Percentiles rank a stretch among this genome's conserved stretches.
Conservation (phyloP, 495 filamentous ascomycete genomes). For the Hypoxylon perforatum region DNA sequence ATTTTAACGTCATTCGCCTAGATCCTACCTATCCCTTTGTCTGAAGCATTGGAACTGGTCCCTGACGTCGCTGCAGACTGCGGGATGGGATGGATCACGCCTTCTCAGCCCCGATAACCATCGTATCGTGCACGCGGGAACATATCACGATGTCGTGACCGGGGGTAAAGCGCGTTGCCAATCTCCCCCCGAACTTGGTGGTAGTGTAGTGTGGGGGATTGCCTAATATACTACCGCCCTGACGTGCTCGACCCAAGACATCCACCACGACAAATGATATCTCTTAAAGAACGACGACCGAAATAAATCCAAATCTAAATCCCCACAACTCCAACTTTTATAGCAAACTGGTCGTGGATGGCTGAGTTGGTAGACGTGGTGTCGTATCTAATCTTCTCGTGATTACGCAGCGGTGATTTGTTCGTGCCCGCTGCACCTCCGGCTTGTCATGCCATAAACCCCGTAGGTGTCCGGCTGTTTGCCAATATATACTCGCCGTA, state of each 20-base stretch:
- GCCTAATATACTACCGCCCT: slow-evolving; percentile 24
- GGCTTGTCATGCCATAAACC: neutral
- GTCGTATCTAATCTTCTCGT: slow-evolving; percentile 1
- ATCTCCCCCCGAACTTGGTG: slow-evolving; percentile 2
- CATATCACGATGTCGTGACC: slow-evolving; percentile 27
- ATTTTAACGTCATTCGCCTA: slow-evolving; percentile 37
- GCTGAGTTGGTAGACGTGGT: slow-evolving; percentile 6
- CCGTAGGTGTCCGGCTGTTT: neutral
- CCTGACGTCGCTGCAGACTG: neutral
- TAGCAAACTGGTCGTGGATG: slow-evolving; percentile 4
- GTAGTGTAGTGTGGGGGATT: slow-evolving; percentile 28
- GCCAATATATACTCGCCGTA: neutral
- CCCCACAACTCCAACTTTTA: slow-evolving; percentile 24
- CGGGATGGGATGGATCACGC: slow-evolving; percentile 13
- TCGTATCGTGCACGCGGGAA: slow-evolving; percentile 20
- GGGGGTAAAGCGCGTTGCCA: slow-evolving; percentile 13
- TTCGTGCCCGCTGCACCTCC: neutral
- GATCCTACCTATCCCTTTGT: slow-evolving; percentile 3
- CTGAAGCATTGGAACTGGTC: neutral
- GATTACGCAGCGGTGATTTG: slow-evolving; percentile 7
- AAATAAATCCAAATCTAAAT: slow-evolving; percentile 4
- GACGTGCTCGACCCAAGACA: slow-evolving; percentile 31
- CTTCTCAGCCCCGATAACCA: slow-evolving; percentile 26
- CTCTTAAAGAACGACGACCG: slow-evolving; percentile 22
- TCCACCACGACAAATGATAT: slow-evolving; percentile 18